phyloP scores from a whole-genome alignment of 345 rosid species.

The Eutrema heterophyllum region DNA sequence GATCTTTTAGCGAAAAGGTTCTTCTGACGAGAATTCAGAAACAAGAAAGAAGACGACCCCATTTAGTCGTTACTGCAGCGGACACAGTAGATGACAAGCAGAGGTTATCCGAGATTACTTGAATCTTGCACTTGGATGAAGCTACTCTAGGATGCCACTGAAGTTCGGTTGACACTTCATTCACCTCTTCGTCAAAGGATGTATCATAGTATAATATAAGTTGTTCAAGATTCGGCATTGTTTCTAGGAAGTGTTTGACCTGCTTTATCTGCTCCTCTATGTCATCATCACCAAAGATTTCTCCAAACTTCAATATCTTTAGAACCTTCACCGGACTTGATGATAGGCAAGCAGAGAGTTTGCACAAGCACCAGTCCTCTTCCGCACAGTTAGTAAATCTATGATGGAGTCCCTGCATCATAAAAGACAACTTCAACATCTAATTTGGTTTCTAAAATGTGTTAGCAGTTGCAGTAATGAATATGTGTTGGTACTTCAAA shows the following conservation, averaged over 20 bases:
- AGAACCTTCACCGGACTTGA: constrained; percentile 10
- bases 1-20: too few species aligned
- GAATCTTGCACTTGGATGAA: constrained; percentile 8
- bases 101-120: neutral
- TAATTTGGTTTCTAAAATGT: neutral
- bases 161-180: neutral
- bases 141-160: neutral
- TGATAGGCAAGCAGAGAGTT: constrained; percentile 1
- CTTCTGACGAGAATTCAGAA: neutral
- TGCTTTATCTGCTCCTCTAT: neutral
- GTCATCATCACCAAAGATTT: neutral
- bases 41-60: neutral
- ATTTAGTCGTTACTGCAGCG: neutral
- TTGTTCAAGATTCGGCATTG: constrained; percentile 20
- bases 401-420: constrained; percentile 1
- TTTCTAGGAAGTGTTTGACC: neutral
- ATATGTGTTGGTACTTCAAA: neutral
- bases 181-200: neutral
- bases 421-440: neutral
- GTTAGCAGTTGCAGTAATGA: neutral
- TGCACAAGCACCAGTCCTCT: constrained; percentile 1
- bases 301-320: neutral
- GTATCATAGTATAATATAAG: neutral
- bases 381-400: neutral
- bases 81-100: neutral